Percentiles rank a stretch among this genome's conserved stretches.
Evolutionary conservation across 257 asterid genomes (phyloP).

Genomic region (Lavandula angustifolia): DNA sequence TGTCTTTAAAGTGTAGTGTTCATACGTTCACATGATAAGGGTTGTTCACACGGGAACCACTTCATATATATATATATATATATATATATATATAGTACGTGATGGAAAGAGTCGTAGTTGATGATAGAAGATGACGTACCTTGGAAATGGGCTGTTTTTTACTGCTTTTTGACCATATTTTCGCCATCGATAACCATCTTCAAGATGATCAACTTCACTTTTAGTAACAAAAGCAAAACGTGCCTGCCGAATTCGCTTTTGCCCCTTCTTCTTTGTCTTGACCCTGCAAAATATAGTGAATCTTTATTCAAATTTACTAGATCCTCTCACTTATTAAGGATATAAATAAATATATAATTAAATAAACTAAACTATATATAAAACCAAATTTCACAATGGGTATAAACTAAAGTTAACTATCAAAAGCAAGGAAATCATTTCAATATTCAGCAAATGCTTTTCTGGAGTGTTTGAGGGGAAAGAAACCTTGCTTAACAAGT

Average conservation of each 20-base stretch:
- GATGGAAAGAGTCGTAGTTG: neutral
- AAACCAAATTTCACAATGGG: neutral
- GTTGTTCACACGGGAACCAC: no score
- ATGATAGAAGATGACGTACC: conserved; percentile 36
- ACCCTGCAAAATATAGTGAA: conserved; percentile 46
- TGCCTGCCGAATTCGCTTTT: conserved; percentile 63
- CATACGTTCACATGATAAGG: no score
- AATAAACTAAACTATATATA: neutral
- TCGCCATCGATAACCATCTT: conserved; percentile 93
- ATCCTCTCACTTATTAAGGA: conserved; percentile 1
- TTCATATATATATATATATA: no score
- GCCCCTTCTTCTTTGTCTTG: conserved; percentile 65
- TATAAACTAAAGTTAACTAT: no score
- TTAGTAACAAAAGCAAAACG: conserved; percentile 84
- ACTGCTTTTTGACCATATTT: conserved; percentile 92
- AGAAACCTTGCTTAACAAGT: neutral
- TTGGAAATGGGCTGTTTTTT: conserved; percentile 77
- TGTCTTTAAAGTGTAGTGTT: no score
- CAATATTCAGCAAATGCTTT: no score
- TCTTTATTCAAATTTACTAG: neutral
- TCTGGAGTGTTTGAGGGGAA: neutral
- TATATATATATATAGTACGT: no score
- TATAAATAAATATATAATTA: no score
- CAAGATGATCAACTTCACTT: conserved; percentile 87
- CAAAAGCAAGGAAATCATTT: no score